Evolutionary conservation across 2,329 filamentous ascomycete genomes (phyloP), one percentile per base, ranked within the genome.

Genomic region (Thielaviopsis ethacetica): DNA sequence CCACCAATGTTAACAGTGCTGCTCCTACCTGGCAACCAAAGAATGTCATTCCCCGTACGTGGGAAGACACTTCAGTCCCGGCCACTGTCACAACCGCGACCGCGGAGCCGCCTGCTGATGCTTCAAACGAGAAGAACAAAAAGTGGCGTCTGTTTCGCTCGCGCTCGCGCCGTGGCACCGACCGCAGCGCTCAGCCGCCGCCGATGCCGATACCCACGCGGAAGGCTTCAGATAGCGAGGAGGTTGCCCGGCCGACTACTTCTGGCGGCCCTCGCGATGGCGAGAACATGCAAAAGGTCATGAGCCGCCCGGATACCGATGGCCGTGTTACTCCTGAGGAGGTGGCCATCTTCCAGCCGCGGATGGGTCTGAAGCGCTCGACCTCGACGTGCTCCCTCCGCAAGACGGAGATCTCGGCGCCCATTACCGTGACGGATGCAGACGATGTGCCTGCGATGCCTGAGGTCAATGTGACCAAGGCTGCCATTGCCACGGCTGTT

Each of bases 81-180:
- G 27, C 44, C 27, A 47, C 47, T 19, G 24, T 30, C 10, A 53
- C 47, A 26, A 38, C 49, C 12, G 53, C 41, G 6, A 47, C 24
- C 21, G 24, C 52, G 19, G n/a, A 34, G 13, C 54, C 52, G n/a
- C 59, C 51, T 27, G 55, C 59, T 47, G 51, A 55, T 47, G 56
- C 49, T 17, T 13, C 49, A 4, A 59, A 62, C 17, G 54, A 59
- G 27, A 57, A 59, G 53, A 30, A 53, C 17, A 60, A 62, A 38
- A 61, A 59, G 41, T 63, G 62, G 62, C 60, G 59, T 41, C 38
- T 63, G n/a, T 63, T 63, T 26, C 56, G 59, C 26, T 61, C 59
- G 13, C 59, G 59, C n/a, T 56, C 56, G 9, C 56, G 56, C 17
- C 58, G 58, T 19, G 49, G 30, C 17, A 47, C 47, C 5, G 59